These are phyloP conservation scores for Lippia alba DNA, from an alignment of 305 asterid species.

Conservation along the genomic window DNA sequence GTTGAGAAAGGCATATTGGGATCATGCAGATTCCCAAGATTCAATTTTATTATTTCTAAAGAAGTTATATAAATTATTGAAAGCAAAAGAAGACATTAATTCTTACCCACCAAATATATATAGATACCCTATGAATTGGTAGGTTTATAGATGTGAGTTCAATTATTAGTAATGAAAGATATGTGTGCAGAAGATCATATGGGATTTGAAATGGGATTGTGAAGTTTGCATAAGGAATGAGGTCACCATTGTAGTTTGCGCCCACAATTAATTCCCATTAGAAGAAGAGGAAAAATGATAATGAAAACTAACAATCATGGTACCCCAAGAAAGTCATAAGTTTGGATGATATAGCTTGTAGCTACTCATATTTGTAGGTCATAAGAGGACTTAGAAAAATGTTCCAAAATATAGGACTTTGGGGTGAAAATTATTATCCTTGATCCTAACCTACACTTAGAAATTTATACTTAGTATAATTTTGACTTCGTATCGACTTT, in stretches of 20 bases:
- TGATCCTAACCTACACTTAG: too few relatives aligned
- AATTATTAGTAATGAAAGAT: conserved; percentile 2
- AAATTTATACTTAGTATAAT: too few relatives aligned
- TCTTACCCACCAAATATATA: conserved; percentile 38
- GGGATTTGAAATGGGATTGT: conserved; percentile 26
- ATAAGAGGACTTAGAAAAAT: neutral
- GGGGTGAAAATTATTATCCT: too few relatives aligned
- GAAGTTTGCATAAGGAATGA: conserved; percentile 33
- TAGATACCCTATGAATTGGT: conserved; percentile 10
- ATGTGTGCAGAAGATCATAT: conserved; percentile 26
- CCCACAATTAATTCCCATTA: conserved; percentile 40
- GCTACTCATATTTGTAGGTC: too few relatives aligned
- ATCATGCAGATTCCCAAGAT: conserved; percentile 38
- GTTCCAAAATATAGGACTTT: too few relatives aligned
- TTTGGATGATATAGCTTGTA: too few relatives aligned
- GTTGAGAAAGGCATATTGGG: conserved; percentile 25
- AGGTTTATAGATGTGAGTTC: neutral
- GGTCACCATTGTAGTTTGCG: conserved; percentile 30
- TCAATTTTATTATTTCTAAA: neutral
- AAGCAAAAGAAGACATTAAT: conserved; percentile 3
- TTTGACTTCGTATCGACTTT: too few relatives aligned
- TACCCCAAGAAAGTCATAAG: too few relatives aligned
- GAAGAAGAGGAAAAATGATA: conserved; percentile 21
- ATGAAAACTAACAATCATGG: too few relatives aligned
- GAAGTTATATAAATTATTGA: conserved; percentile 15